These are phyloP conservation scores for Aspergillus tubingensis DNA, from an alignment of 2,329 filamentous ascomycete species.

Conservation along the genomic window DNA sequence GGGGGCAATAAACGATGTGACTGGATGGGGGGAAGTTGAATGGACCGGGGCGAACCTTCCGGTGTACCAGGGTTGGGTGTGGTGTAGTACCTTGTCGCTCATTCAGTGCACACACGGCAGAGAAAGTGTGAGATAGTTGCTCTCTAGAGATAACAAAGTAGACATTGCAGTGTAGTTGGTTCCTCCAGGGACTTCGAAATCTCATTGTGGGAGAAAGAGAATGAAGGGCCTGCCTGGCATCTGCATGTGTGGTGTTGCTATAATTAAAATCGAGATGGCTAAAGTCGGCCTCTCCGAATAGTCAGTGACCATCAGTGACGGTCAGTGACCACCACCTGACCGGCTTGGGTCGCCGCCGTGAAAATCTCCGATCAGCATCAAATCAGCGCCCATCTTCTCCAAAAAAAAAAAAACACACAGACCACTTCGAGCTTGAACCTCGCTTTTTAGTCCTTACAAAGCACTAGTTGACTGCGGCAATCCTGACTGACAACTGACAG, in stretches of 20 bases:
- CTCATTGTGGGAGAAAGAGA: background rate
- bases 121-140: background rate
- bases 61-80: slow-evolving; percentile 24
- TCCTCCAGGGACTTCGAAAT: background rate
- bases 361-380: slow-evolving; percentile 22
- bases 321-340: slow-evolving; percentile 26
- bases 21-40: slow-evolving; percentile 15
- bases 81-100: background rate
- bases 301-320: slow-evolving; percentile 23
- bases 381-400: slow-evolving; percentile 16
- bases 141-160: background rate
- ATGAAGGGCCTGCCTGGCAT: background rate
- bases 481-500: background rate
- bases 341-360: slow-evolving; percentile 4
- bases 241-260: background rate
- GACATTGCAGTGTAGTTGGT: background rate
- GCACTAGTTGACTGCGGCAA: slow-evolving; percentile 6
- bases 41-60: slow-evolving; percentile 33
- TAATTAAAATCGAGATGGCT: background rate
- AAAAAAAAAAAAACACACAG: slow-evolving; percentile 12
- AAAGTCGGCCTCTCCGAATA: slow-evolving; percentile 25
- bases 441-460: background rate
- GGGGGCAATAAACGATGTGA: background rate
- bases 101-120: background rate
- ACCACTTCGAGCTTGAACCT: slow-evolving; percentile 17